Evolutionary conservation across 2,329 filamentous ascomycete species (phyloP), one percentile per base, ranked within the genome.

Genomic region (Penicillium sp.): DNA sequence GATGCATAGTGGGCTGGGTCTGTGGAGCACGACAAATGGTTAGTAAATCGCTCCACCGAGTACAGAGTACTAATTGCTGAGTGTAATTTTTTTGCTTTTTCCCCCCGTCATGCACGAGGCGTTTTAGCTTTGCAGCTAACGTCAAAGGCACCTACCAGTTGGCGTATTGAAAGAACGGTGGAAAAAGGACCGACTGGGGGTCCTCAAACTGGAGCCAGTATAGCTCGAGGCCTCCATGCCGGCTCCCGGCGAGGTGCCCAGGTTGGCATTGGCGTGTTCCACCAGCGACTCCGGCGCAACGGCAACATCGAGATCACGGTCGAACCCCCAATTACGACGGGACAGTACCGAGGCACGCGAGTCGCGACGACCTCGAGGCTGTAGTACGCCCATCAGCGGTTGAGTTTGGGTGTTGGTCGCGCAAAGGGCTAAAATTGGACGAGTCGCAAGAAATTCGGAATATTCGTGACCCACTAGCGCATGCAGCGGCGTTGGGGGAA

Each of bases 1-100:
- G 84, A 84, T 42, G 91, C 90, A 75, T 91, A 91, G 68, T 91
- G 86, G 19, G 87, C 84, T 68, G 86, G 89, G 72, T 94, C 90
- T 77, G 28, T 56, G 85, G 73, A 19, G 82, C 42, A 79, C 83
- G 85, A 65, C 45, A 28, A 60, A 42, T 58, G 61, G 65, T 75
- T 66, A 73, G 66, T 60, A 62, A 59, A 59, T 61, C 52, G 43
- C 58, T 38, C 33, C 53, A 26, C 28, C 16, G 28, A 52, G 13
- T 14, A 53, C 5, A 11, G 26, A 35, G 13, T 6, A 11, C 13
- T 35, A 38, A 37, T 46, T 37, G 11, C 8, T 37, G 19, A 22
- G 19, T 22, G 19, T 22, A 22, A 22, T 46, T 25, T 46, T 38
- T n/a, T 13, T 1, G 22, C n/a, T 8, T 54, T 52, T 28, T 54